Evolutionary conservation across 495 filamentous ascomycete species (phyloP).

Genomic region (Xylaria acuta): DNA sequence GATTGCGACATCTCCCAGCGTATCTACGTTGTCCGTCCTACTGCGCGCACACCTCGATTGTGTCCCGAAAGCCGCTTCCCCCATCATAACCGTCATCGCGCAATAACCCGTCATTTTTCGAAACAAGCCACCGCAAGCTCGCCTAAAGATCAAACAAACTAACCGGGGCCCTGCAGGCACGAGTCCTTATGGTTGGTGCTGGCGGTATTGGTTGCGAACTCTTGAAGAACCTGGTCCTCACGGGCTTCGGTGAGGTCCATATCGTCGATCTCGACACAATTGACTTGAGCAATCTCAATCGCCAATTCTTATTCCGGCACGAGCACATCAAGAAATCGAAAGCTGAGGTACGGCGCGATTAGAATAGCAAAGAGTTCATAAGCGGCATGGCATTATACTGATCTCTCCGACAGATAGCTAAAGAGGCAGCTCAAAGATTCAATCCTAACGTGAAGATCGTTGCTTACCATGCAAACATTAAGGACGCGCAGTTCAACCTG

Average conservation of each 20-base stretch:
- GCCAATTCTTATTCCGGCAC: slow-evolving; percentile 95
- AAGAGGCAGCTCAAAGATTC: slow-evolving; percentile 88
- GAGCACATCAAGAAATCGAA: slow-evolving; percentile 99
- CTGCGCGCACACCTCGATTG: slow-evolving; percentile 7
- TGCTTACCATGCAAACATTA: slow-evolving; percentile 94
- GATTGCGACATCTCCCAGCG: slow-evolving; percentile 15
- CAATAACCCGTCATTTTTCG: not conserved
- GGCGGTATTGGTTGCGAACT: slow-evolving; percentile 98
- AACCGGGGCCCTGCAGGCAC: slow-evolving; percentile 64
- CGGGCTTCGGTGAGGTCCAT: slow-evolving; percentile 93
- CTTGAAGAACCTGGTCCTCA: slow-evolving; percentile 93
- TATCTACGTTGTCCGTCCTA: not conserved
- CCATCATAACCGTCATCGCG: not conserved
- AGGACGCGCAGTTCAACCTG: slow-evolving; percentile 87
- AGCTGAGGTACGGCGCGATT: slow-evolving; percentile 72
- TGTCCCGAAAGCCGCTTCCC: not conserved
- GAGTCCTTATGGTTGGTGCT: slow-evolving; percentile 92
- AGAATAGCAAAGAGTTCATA: not conserved
- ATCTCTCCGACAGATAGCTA: slow-evolving; percentile 74
- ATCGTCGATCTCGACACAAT: slow-evolving; percentile 98
- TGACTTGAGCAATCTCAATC: slow-evolving; percentile 96
- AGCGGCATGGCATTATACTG: slow-evolving; percentile 27
- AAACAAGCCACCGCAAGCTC: not conserved
- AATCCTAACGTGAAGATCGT: slow-evolving; percentile 88
- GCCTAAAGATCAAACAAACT: slow-evolving; percentile 27